Percentiles rank a stretch among this genome's conserved stretches.
These are phyloP conservation scores for Eremothecium cymbalariae DNA, from an alignment of 1,139 yeast species.

Conservation along the genomic window DNA sequence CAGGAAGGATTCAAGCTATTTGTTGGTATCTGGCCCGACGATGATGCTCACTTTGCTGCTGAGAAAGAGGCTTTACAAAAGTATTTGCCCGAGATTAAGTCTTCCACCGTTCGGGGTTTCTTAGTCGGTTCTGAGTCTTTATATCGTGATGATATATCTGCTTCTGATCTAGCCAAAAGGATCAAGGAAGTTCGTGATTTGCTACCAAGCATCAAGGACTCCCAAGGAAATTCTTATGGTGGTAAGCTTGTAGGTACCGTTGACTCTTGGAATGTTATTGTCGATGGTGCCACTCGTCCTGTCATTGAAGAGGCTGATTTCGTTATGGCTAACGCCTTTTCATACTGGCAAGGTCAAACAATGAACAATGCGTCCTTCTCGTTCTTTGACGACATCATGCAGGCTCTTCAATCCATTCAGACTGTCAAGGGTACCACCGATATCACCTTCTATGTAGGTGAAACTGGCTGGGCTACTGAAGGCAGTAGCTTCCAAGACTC, in stretches of 20 bases:
- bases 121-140: constrained; percentile 89
- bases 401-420: constrained; percentile 83
- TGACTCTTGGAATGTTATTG: constrained; percentile 90
- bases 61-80: constrained; percentile 61
- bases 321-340: constrained; percentile 87
- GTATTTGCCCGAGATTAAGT: constrained; percentile 66
- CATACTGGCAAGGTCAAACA: constrained; percentile 98
- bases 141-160: constrained; percentile 75
- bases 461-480: constrained; percentile 95
- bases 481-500: constrained; percentile 67
- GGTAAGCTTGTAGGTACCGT: constrained; percentile 80
- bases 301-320: constrained; percentile 77
- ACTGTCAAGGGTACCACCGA: constrained; percentile 77
- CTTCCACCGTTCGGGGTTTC: constrained; percentile 59
- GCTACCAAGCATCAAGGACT: constrained; percentile 56
- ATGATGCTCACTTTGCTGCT: constrained; percentile 58
- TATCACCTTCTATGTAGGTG: constrained; percentile 90
- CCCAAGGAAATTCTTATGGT: constrained; percentile 68
- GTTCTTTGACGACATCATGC: constrained; percentile 93
- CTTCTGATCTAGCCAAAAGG: constrained; percentile 54
- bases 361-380: constrained; percentile 74
- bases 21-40: constrained; percentile 88
- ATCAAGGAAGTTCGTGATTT: constrained; percentile 52
- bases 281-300: constrained; percentile 61
- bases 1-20: constrained; percentile 62